These are phyloP conservation scores for Paraphaeosphaeria minitans DNA, from an alignment of 2,329 filamentous ascomycete species.

Conservation along the genomic window DNA sequence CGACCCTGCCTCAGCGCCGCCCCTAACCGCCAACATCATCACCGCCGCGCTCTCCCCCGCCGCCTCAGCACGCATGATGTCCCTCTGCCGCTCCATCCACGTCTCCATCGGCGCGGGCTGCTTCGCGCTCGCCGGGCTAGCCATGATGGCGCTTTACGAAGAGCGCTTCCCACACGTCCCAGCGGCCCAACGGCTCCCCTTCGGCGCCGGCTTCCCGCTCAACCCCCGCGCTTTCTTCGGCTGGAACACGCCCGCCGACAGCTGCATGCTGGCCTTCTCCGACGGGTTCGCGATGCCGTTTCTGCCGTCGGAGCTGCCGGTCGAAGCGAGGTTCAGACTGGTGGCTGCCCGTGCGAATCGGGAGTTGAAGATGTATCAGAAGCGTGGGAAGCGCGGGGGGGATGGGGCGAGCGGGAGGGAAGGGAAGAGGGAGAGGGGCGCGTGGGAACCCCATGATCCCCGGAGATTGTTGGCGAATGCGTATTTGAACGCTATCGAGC, in stretches of 20 bases:
- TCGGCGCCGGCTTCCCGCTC: slow-evolving; percentile 52
- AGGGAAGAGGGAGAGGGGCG: slow-evolving; percentile 20
- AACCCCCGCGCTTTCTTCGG: slow-evolving; percentile 54
- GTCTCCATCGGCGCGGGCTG: slow-evolving; percentile 52
- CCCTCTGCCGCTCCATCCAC: slow-evolving; percentile 45
- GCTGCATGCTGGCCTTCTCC: slow-evolving; percentile 55
- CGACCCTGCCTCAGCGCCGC: slow-evolving; percentile 34
- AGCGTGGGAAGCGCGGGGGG: slow-evolving; percentile 46
- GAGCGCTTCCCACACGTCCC: slow-evolving; percentile 33
- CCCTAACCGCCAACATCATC: slow-evolving; percentile 44
- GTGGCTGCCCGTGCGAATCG: slow-evolving; percentile 50
- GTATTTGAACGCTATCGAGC: slow-evolving; percentile 50
- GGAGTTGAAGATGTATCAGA: slow-evolving; percentile 53
- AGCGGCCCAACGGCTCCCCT: slow-evolving; percentile 39
- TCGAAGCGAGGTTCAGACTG: slow-evolving; percentile 48
- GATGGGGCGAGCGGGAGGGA: slow-evolving; percentile 16
- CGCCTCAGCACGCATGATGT: slow-evolving; percentile 45
- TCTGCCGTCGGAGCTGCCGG: slow-evolving; percentile 40
- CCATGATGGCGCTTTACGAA: slow-evolving; percentile 54
- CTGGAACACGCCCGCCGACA: slow-evolving; percentile 46
- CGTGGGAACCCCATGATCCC: slow-evolving; percentile 45
- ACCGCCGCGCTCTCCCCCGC: slow-evolving; percentile 37
- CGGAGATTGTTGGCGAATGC: slow-evolving; percentile 50
- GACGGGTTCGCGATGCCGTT: slow-evolving; percentile 55
- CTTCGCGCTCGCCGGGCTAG: slow-evolving; percentile 53